Evolutionary conservation across 1,284 basidiomycete species (phyloP), one percentile per base, ranked within the genome.

Genomic region (Leccinum variabile): DNA sequence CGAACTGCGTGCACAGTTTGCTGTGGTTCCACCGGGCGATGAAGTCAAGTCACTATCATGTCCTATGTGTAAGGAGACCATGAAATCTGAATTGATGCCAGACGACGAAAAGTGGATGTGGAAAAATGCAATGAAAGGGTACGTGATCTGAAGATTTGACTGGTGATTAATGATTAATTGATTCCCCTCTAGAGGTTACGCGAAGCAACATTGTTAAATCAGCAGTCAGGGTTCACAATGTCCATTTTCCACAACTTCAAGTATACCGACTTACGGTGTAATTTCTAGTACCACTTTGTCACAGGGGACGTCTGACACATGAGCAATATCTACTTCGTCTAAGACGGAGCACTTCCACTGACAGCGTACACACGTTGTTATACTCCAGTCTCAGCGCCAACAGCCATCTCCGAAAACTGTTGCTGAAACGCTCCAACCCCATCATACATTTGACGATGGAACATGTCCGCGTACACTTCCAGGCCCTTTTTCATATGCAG

Each of bases 31-130:
- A 41, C 82, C 91, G 22, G 92, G 89, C 67, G 88, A 94, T 75
- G 92, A 95, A 73, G 88, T 90, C 59, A 89, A 86, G 73, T 76
- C 81, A 59, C 80, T 91, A 67, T 89, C 91, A 49, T 99, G 97
- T 80, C 95, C 95, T 14, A 94, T 99, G 66, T 99, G 97, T 86
- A 97, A 98, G 81, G 97, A 99, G 77, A 78, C 77, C 59, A 85
- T 98, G 77, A 94, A 95, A 80, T 88, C 90, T 67, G 97, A 98
- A 78, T 98, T 94, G 77, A 80, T 89, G 63, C 95, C 98, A 74
- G 96, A 98, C 60, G 95, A 37, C 5, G 35, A 35, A 37, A 13
- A 37, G 35, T 14, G 35, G 35, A 13, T 37, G 35, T 14, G 35
- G 35, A 37, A 37, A 13, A 37, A 37, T 37, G 35, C 33, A 33